A percentile compares a stretch with the other conserved stretches of the same genome.
Evolutionary conservation across 176 grass and related monocot genomes (phyloP).

Genomic region (Bolboschoenus planiculmis): DNA sequence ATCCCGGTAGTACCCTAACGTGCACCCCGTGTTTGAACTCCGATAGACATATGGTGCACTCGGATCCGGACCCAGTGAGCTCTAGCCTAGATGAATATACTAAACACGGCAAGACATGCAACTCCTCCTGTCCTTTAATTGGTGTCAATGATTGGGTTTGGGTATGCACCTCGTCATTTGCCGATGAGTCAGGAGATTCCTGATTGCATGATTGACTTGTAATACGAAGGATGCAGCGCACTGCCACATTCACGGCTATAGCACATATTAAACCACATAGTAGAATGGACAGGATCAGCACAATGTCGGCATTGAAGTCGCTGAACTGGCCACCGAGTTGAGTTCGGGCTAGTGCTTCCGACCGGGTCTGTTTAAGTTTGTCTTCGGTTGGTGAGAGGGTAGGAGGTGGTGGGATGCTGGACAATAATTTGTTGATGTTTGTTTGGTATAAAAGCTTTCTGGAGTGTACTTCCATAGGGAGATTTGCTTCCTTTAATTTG

Average conservation of each 20-base stretch:
- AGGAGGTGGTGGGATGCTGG: not conserved
- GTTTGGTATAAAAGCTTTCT: constrained; percentile 44
- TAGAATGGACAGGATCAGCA: constrained; percentile 54
- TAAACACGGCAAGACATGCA: constrained; percentile 18
- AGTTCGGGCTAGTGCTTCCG: not conserved
- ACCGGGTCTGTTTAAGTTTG: not conserved
- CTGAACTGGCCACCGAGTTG: constrained; percentile 26
- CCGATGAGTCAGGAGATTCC: not conserved
- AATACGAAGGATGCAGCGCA: constrained; percentile 48
- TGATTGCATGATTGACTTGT: constrained; percentile 38
- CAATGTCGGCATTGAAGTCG: constrained; percentile 43
- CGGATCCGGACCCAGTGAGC: constrained; percentile 43
- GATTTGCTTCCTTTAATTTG: not conserved
- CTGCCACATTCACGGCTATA: constrained; percentile 31
- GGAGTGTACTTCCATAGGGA: constrained; percentile 37
- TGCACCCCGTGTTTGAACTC: constrained; percentile 72
- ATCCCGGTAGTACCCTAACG: constrained; percentile 60
- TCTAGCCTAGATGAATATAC: constrained; percentile 35
- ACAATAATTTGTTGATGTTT: not conserved
- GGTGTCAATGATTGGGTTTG: not conserved
- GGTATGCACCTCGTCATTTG: not conserved
- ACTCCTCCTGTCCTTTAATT: constrained; percentile 9
- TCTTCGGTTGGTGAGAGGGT: not conserved
- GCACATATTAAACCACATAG: constrained; percentile 48
- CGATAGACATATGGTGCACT: constrained; percentile 90